Percentiles rank a stretch among this genome's conserved stretches.
Evolutionary conservation across 495 filamentous ascomycete species (phyloP).

Genomic region (Talaromyces ruber): DNA sequence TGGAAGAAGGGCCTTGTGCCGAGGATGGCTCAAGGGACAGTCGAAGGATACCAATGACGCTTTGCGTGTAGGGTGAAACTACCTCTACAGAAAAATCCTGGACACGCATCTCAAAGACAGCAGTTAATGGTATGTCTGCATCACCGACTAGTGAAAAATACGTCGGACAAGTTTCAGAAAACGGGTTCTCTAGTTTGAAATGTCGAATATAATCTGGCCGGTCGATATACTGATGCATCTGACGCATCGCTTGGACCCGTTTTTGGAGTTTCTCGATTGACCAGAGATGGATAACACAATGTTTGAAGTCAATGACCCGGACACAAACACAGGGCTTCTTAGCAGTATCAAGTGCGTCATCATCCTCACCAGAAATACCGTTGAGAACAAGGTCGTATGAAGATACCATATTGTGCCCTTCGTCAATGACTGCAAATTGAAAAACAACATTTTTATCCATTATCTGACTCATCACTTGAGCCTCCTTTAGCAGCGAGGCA

Average conservation of each 20-base stretch:
- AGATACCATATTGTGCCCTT: slow-evolving; percentile 80
- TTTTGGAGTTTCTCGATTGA: slow-evolving; percentile 86
- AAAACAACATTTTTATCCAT: slow-evolving; percentile 93
- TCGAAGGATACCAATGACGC: slow-evolving; percentile 80
- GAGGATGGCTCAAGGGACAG: slow-evolving; percentile 90
- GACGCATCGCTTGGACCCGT: slow-evolving; percentile 82
- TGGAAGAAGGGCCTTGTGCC: slow-evolving; percentile 84
- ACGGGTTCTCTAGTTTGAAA: slow-evolving; percentile 58
- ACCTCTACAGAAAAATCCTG: slow-evolving; percentile 92
- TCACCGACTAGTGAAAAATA: slow-evolving; percentile 91
- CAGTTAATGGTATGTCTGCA: slow-evolving; percentile 83
- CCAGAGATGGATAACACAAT: slow-evolving; percentile 85
- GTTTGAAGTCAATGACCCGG: slow-evolving; percentile 85
- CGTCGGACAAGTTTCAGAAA: slow-evolving; percentile 80
- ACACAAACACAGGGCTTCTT: slow-evolving; percentile 87
- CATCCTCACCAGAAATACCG: slow-evolving; percentile 83
- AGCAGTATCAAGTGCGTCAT: slow-evolving; percentile 69
- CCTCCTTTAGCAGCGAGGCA: slow-evolving; percentile 83
- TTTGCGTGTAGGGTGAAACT: slow-evolving; percentile 82
- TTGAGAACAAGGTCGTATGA: slow-evolving; percentile 95
- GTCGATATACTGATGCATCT: slow-evolving; percentile 93
- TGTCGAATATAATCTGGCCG: slow-evolving; percentile 84
- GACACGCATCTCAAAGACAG: slow-evolving; percentile 90
- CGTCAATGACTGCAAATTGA: slow-evolving; percentile 86
- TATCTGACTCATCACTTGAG: slow-evolving; percentile 94